Evolutionary conservation across 768 basidiomycete genomes (phyloP).

Genomic region (Rhodotorula toruloides): DNA sequence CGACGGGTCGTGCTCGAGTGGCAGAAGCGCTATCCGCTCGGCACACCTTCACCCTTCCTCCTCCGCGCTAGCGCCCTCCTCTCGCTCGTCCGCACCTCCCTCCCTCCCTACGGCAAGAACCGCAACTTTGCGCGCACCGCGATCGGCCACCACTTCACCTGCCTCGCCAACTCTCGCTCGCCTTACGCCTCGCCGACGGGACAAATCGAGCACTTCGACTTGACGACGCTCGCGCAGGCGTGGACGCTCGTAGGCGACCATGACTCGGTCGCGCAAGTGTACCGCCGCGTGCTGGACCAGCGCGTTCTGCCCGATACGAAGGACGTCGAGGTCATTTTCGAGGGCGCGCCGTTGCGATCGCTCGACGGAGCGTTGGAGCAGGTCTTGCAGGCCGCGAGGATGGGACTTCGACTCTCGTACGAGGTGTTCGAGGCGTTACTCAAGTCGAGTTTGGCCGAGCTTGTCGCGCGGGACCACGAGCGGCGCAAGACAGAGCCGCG

Average conservation of each 20-base stretch:
- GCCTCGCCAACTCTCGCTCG: slow-evolving; percentile 10
- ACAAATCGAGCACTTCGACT: slow-evolving; percentile 14
- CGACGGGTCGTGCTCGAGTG: not conserved
- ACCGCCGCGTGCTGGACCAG: slow-evolving; percentile 5
- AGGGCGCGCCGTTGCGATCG: not conserved
- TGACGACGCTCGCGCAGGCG: slow-evolving; percentile 26
- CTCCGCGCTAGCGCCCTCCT: not conserved
- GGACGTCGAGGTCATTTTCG: slow-evolving; percentile 21
- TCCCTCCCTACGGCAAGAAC: not conserved
- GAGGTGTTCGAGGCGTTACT: not conserved
- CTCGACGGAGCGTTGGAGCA: not conserved
- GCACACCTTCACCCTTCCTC: slow-evolving; percentile 1
- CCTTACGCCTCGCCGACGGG: not conserved
- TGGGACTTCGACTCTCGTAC: not conserved
- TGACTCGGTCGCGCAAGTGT: slow-evolving; percentile 14
- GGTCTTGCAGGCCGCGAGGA: not conserved
- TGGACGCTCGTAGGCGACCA: slow-evolving; percentile 14
- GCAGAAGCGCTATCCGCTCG: not conserved
- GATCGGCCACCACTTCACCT: not conserved
- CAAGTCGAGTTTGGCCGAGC: not conserved
- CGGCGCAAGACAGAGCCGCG: no score
- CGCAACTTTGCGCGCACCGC: not conserved
- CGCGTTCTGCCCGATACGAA: slow-evolving; percentile 14
- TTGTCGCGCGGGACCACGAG: not conserved
- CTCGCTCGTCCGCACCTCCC: slow-evolving; percentile 5